Evolutionary conservation across 2,329 filamentous ascomycete genomes (phyloP).

Genomic region (Claviceps sorghi): DNA sequence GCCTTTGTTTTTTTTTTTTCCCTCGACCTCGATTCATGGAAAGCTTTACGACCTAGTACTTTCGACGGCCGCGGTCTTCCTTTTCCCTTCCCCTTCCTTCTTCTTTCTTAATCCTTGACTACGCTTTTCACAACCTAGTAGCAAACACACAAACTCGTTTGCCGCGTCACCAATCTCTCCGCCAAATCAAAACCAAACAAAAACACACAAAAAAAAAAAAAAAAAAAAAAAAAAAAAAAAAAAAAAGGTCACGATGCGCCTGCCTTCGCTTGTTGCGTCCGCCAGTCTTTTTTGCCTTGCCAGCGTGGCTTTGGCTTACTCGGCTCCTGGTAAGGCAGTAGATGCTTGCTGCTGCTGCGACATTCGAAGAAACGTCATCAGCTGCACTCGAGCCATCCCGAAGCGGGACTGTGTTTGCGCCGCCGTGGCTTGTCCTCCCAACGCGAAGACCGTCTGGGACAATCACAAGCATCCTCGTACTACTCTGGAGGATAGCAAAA

Average conservation of each 20-base stretch:
- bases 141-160: too few species aligned
- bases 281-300: constrained; percentile 5
- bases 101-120: not conserved
- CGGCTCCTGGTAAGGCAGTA: constrained; percentile 1
- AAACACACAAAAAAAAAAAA: too few species aligned
- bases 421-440: constrained; percentile 12
- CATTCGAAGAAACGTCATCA: constrained; percentile 10
- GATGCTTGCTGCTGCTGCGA: constrained; percentile 22
- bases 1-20: too few species aligned
- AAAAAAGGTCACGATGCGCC: constrained; percentile 10
- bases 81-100: not conserved
- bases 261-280: constrained; percentile 8
- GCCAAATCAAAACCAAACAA: not conserved
- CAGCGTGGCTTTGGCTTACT: constrained; percentile 1
- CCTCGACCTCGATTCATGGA: too few species aligned
- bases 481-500: not conserved
- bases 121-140: not conserved
- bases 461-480: not conserved
- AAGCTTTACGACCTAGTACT: not conserved
- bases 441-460: constrained; percentile 9
- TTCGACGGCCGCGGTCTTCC: not conserved
- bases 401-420: constrained; percentile 15
- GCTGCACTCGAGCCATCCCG: constrained; percentile 11
- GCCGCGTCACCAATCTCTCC: not conserved
- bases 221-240: too few species aligned